Percentiles rank a stretch among this genome's conserved stretches.
Conservation (phyloP, 805 yeast species). For the Metschnikowia arizonensis region DNA sequence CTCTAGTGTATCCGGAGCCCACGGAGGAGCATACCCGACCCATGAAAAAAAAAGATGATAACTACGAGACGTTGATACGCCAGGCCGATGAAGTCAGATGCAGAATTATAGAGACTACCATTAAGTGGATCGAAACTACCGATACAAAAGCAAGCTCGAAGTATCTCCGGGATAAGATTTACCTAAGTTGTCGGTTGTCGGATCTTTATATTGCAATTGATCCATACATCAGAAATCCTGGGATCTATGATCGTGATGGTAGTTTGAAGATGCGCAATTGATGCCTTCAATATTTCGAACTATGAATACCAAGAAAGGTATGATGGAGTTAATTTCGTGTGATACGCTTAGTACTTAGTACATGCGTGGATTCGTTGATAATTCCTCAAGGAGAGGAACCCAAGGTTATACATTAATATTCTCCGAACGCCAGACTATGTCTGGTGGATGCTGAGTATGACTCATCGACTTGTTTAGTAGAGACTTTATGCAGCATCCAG, state of each 20-base stretch:
- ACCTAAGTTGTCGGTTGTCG: conserved; percentile 49
- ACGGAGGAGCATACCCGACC: conserved; percentile 47
- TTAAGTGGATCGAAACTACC: conserved; percentile 71
- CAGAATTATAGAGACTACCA: conserved; percentile 60
- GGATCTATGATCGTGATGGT: conserved; percentile 78
- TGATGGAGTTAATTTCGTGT: too few species aligned
- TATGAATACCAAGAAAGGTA: too few species aligned
- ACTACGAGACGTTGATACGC: conserved; percentile 37
- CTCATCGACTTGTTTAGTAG: too few species aligned
- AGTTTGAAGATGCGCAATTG: conserved; percentile 25
- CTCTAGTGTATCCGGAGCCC: conserved; percentile 61
- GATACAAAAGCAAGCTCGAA: conserved; percentile 45
- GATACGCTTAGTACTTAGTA: too few species aligned
- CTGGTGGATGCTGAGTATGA: too few species aligned
- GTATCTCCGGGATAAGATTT: conserved; percentile 51
- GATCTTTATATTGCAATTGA: conserved; percentile 67
- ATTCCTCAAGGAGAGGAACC: too few species aligned
- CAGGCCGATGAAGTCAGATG: conserved; percentile 55
- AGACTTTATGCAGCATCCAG: too few species aligned
- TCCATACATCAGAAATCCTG: conserved; percentile 76
- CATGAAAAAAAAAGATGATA: conserved; percentile 30
- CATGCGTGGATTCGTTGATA: too few species aligned
- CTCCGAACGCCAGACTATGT: too few species aligned
- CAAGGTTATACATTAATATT: too few species aligned
- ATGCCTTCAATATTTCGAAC: background rate